These are phyloP conservation scores for Nicotiana tabacum DNA, from an alignment of 257 asterid species.

Conservation along the genomic window DNA sequence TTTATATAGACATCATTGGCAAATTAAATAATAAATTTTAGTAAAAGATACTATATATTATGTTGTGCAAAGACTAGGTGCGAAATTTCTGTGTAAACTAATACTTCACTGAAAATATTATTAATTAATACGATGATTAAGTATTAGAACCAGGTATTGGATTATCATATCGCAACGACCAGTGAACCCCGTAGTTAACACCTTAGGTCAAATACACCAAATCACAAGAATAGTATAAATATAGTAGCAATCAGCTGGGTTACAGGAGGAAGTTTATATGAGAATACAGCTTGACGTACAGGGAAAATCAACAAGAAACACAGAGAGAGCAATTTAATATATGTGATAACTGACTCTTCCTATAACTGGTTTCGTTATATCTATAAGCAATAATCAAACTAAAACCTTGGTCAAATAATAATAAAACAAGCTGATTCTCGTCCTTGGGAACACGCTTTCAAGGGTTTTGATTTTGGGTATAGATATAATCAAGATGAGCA, in stretches of 20 bases:
- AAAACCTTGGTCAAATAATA: background rate
- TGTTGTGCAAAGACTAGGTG: background rate
- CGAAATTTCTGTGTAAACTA: background rate
- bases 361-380: background rate
- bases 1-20: background rate
- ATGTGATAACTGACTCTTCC: background rate
- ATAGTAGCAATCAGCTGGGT: background rate
- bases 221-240: background rate
- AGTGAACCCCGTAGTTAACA: background rate
- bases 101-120: background rate
- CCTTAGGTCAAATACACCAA: background rate
- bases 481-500: slow-evolving; percentile 68
- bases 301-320: background rate
- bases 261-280: background rate
- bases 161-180: background rate
- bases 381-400: background rate
- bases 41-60: background rate
- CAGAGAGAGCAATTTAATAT: background rate
- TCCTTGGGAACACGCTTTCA: background rate
- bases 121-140: background rate
- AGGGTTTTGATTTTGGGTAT: slow-evolving; percentile 40
- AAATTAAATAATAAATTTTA: background rate
- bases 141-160: background rate
- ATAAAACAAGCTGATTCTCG: background rate
- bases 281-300: background rate